Conservation (phyloP, 2,329 filamentous ascomycete genomes). For the Sclerotinia sclerotiorum region DNA sequence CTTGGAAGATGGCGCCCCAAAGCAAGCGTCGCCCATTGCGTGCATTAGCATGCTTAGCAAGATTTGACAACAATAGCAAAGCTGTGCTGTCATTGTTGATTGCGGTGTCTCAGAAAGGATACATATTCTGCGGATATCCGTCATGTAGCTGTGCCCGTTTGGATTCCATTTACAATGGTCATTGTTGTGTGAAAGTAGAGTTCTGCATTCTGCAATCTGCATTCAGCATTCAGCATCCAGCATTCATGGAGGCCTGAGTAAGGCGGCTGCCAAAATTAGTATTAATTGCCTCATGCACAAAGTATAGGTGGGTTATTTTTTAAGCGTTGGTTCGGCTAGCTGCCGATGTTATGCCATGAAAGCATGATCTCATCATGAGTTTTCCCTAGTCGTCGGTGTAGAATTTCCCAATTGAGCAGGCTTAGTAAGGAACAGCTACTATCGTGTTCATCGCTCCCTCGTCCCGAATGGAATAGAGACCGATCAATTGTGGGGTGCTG, state of each 20-base stretch:
- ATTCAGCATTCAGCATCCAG: background rate
- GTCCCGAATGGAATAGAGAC: conserved; percentile 17
- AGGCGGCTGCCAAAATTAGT: conserved; percentile 8
- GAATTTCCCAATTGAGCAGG: background rate
- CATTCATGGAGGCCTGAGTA: conserved; percentile 7
- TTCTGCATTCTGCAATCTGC: conserved; percentile 1
- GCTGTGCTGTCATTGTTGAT: conserved; percentile 33
- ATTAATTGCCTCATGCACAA: conserved; percentile 12
- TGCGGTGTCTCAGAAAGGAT: conserved; percentile 26
- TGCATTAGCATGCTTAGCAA: conserved; percentile 35
- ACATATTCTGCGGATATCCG: conserved; percentile 31
- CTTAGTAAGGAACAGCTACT: conserved; percentile 13
- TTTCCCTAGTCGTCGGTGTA: conserved; percentile 21
- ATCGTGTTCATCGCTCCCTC: conserved; percentile 21
- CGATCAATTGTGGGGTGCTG: conserved; percentile 18
- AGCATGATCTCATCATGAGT: conserved; percentile 20
- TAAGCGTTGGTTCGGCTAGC: conserved; percentile 23
- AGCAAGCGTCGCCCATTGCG: conserved; percentile 30
- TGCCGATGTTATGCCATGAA: conserved; percentile 39
- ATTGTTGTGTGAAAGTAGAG: conserved; percentile 28
- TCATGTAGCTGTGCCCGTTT: conserved; percentile 31
- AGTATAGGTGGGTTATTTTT: conserved; percentile 6
- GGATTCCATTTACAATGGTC: conserved; percentile 27
- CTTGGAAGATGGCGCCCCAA: conserved; percentile 26
- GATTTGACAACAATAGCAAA: conserved; percentile 20